phyloP scores from a whole-genome alignment of 108 stramenopile genomes.

The Craspedostauros australis region DNA sequence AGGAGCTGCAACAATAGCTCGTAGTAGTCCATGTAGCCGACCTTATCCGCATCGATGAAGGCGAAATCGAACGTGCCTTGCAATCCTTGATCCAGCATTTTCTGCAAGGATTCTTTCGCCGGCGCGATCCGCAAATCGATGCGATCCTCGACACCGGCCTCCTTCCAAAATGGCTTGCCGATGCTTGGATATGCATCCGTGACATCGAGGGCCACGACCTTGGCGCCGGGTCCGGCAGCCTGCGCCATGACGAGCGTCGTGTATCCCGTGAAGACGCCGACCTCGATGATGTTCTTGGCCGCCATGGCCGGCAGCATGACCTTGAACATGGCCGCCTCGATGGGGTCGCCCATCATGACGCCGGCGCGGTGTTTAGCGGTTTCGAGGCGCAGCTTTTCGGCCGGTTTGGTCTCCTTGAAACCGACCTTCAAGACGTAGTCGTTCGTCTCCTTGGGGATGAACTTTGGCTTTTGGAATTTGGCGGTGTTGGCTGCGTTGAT shows the following conservation, averaged over 20 bases:
- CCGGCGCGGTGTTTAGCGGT: not conserved
- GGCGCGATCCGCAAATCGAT: slow-evolving; percentile 13
- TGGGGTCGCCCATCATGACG: slow-evolving; percentile 10
- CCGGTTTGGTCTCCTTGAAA: not conserved
- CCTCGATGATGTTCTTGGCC: slow-evolving; percentile 7
- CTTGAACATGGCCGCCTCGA: slow-evolving; percentile 11
- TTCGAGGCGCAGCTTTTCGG: not conserved
- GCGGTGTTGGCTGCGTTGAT: not conserved
- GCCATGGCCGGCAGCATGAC: slow-evolving; percentile 7
- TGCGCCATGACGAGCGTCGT: slow-evolving; percentile 11
- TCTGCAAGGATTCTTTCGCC: slow-evolving; percentile 4
- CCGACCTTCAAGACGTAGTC: slow-evolving; percentile 6
- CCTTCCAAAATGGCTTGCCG: slow-evolving; percentile 12
- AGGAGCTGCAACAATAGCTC: slow-evolving; percentile 2
- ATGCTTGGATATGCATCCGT: slow-evolving; percentile 4
- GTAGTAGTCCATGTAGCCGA: slow-evolving; percentile 7
- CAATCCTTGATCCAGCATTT: not conserved
- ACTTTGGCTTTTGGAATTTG: slow-evolving; percentile 6
- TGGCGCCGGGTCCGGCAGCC: not conserved
- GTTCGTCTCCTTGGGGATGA: not conserved
- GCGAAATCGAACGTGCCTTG: slow-evolving; percentile 8
- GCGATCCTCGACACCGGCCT: slow-evolving; percentile 14
- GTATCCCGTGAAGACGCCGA: slow-evolving; percentile 16
- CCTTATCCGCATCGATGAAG: slow-evolving; percentile 23
- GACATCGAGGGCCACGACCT: slow-evolving; percentile 10